Base-by-base conservation (phyloP, 78 protist genomes). In the Polysphondylium violaceum region DNA sequence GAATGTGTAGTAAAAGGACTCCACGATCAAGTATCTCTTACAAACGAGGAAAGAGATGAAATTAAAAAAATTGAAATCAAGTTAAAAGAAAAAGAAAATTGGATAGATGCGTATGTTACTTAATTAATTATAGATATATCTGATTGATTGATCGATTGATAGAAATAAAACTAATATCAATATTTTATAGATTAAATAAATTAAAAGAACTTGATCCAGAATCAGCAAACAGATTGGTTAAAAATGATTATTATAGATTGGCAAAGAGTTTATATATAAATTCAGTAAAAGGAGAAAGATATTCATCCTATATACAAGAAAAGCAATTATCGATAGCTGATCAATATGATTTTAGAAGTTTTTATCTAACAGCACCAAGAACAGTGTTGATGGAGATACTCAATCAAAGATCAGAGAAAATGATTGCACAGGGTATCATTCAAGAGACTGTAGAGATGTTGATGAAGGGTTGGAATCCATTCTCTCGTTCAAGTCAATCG, bases 281-380 rank as follows among this genome's bases (percentile, higher is more conserved):
- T 69, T 36, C 59, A 11, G 50, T 40, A 16, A 83, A 74, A 21
- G 91, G 79, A 6, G 8, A 33, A 9, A 83, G 69, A 43, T 83
- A 31, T 44, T 69, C 81, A 33, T 19, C 44, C 9, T 72, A 36
- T 14, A 36, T 33, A 17, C n/a, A 79, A 53, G 61, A 83, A 55
- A 14, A 31, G 21, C n/a, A 35, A 74, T 36, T 23, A 41, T 33
- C 64, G 21, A 72, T 72, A 19, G 14, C 36, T 21, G 47, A 79
- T 17, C 14, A 21, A 27, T 83, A 83, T 36, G 91, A 83, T 33
- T 83, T 69, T 69, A 72, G 91, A 68, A n/a, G 64, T 12, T 83
- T 83, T 44, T 69, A 71, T 59, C 12, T 83, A 25, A 53, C 91
- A 43, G 16, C 47, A 16, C 53, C 60, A 36, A 51, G 79, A 67